These are phyloP conservation scores for Cladosporium cucumerinum DNA, from an alignment of 2,329 filamentous ascomycete species.

Conservation along the genomic window DNA sequence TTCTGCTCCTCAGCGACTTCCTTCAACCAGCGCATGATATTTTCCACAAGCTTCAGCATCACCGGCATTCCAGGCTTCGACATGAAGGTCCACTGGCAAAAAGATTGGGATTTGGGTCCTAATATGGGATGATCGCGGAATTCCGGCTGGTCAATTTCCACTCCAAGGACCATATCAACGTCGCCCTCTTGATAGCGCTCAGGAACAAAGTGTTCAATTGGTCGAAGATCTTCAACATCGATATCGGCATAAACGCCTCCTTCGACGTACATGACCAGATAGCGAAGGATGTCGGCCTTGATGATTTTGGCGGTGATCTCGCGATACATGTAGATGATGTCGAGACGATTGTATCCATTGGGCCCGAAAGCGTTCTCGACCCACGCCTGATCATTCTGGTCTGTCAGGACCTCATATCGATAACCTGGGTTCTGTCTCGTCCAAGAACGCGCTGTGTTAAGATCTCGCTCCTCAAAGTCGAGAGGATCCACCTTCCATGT, in stretches of 20 bases:
- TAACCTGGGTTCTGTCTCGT: conserved; percentile 62
- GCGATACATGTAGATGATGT: conserved; percentile 62
- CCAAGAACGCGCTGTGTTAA: conserved; percentile 62
- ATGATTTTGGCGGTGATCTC: conserved; percentile 62
- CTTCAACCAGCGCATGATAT: conserved; percentile 65
- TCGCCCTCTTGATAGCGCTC: conserved; percentile 60
- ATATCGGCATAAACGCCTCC: conserved; percentile 61
- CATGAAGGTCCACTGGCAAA: conserved; percentile 75
- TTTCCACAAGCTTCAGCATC: conserved; percentile 65
- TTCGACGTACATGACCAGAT: conserved; percentile 65
- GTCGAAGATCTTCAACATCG: conserved; percentile 55
- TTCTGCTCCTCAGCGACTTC: conserved; percentile 58
- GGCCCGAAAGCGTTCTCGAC: conserved; percentile 66
- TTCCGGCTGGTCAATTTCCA: conserved; percentile 68
- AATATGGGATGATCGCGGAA: conserved; percentile 63
- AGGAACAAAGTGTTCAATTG: conserved; percentile 58
- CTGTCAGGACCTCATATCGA: conserved; percentile 67
- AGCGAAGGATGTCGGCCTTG: conserved; percentile 64
- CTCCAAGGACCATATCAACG: conserved; percentile 67
- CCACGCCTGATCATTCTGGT: conserved; percentile 64
- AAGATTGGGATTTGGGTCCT: conserved; percentile 65
- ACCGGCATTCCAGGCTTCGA: conserved; percentile 64
- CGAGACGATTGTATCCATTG: conserved; percentile 61
- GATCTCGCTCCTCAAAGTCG: conserved; percentile 62
- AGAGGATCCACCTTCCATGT: conserved; percentile 70